A percentile compares a stretch with the other conserved stretches of the same genome.
These are phyloP conservation scores for Tylopilus rubrobrunneus DNA, from an alignment of 768 basidiomycete species.

Conservation along the genomic window DNA sequence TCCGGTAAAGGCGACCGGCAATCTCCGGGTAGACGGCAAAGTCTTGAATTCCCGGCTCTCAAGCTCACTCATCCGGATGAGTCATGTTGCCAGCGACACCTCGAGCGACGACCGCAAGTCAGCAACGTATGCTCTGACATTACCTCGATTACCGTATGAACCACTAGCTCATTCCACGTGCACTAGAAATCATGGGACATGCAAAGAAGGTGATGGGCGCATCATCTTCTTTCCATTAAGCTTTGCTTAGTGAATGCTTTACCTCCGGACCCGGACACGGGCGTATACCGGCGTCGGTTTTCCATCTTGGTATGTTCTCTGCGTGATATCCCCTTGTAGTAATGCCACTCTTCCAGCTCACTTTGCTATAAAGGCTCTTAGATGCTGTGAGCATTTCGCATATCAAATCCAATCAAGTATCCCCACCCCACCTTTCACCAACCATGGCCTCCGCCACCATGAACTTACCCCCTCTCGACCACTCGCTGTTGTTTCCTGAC, in stretches of 20 bases:
- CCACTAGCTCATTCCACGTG: background rate
- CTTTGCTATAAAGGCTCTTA: constrained; percentile 13
- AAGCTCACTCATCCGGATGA: no score
- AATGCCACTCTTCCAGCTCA: background rate
- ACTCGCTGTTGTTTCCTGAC: constrained; percentile 22
- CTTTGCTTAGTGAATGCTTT: background rate
- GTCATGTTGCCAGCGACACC: background rate
- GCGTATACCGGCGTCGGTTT: background rate
- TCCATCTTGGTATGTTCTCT: background rate
- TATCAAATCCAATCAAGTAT: background rate
- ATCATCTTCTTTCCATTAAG: background rate
- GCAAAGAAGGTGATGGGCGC: background rate
- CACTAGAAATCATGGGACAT: background rate
- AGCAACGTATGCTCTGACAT: background rate
- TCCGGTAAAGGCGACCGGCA: background rate
- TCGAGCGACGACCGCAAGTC: background rate
- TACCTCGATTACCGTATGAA: background rate
- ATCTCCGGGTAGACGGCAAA: background rate
- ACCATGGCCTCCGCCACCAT: constrained; percentile 1
- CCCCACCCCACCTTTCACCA: background rate
- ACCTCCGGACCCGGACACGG: background rate
- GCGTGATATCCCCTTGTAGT: background rate
- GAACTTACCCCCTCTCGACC: constrained; percentile 22
- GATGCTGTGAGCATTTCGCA: background rate
- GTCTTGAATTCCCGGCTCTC: background rate